Base-by-base conservation (phyloP, 805 yeast genomes). In the Starmerella bombi region DNA sequence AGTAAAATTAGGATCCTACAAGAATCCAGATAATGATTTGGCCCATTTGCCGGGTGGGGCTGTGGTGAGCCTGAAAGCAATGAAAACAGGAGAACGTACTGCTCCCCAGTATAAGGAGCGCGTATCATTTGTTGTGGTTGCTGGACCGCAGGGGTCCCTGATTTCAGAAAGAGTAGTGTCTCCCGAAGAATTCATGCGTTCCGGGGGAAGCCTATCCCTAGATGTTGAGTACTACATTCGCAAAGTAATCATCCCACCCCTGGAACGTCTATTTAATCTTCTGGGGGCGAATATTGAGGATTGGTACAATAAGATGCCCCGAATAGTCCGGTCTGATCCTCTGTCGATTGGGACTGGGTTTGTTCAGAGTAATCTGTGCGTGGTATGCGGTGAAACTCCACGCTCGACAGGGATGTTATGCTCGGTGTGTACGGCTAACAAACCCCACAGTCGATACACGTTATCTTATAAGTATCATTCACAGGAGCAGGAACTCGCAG, bases 101-200 rank as follows among this genome's bases (percentile, higher is more conserved):
- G 85, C 74, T 51, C 94, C 96, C 0, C 95, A 88, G 56, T 88
- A 81, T 49, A 69, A 71, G 40, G 96, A 91, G 57, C 64, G 97
- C 35, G 83, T 91, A 0, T 91, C 94, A 0, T 91, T 84, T 56
- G 69, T 91, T 12, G 93, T 91, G 2, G 64, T 76, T 5, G 71
- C 72, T 40, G 82, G 78, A 17, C 52, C 68, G 12, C 59, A 65
- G 0, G 73, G 71, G 1, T 69, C 71, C 17, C 62, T 79, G 9
- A 60, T 91, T 20, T 70, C 78, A 42, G 94, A 88, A 45, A 65
- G 94, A 19, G 79, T 88, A 41, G 67, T 82, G 2, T 64, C 91
- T 0, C 96, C 97, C 0, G 77, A 72, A 39, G 85, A 77, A 25
- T 73, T 78, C 45, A 55, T 86, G n/a, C 52, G 59, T 16, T 4